A percentile compares a stretch with the other conserved stretches of the same genome.
Evolutionary conservation across 2,329 filamentous ascomycete species (phyloP).

Genomic region (Pseudopithomyces chartarum): DNA sequence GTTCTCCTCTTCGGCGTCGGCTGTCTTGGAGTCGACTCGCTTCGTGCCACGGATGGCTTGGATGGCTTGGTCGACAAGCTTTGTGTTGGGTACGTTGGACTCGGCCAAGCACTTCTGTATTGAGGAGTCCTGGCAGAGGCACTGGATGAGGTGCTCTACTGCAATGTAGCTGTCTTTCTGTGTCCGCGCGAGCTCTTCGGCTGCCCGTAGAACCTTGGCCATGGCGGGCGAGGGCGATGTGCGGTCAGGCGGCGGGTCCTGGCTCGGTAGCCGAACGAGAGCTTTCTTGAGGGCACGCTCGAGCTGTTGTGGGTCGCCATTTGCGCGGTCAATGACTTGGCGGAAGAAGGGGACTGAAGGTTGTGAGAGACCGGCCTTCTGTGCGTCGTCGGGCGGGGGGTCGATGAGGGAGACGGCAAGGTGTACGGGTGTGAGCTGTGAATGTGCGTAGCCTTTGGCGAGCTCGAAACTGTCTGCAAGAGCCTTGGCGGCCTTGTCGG

Average conservation of each 20-base stretch:
- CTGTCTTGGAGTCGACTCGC: constrained; percentile 93
- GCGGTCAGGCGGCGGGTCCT: constrained; percentile 91
- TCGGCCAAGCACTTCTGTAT: constrained; percentile 80
- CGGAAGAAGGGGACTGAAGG: constrained; percentile 76
- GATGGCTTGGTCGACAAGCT: constrained; percentile 88
- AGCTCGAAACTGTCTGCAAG: constrained; percentile 86
- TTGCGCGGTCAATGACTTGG: constrained; percentile 91
- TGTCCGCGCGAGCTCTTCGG: constrained; percentile 91
- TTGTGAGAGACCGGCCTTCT: constrained; percentile 60
- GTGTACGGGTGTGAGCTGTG: constrained; percentile 88
- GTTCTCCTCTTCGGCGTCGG: constrained; percentile 88
- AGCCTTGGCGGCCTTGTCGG: constrained; percentile 88
- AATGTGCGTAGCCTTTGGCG: constrained; percentile 87
- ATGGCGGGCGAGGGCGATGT: constrained; percentile 83
- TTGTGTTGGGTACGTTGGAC: constrained; percentile 87
- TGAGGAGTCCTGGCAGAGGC: constrained; percentile 76
- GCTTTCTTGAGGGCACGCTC: constrained; percentile 90
- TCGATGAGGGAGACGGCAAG: constrained; percentile 83
- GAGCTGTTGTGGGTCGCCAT: constrained; percentile 88
- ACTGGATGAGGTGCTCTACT: constrained; percentile 90
- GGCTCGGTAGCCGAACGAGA: constrained; percentile 87
- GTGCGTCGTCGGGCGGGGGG: constrained; percentile 75
- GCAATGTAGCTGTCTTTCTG: constrained; percentile 96
- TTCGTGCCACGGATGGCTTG: constrained; percentile 89
- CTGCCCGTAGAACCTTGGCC: constrained; percentile 79